Base-by-base conservation (phyloP, 2,329 filamentous ascomycete genomes). In the Aphanoascus verrucosus region DNA sequence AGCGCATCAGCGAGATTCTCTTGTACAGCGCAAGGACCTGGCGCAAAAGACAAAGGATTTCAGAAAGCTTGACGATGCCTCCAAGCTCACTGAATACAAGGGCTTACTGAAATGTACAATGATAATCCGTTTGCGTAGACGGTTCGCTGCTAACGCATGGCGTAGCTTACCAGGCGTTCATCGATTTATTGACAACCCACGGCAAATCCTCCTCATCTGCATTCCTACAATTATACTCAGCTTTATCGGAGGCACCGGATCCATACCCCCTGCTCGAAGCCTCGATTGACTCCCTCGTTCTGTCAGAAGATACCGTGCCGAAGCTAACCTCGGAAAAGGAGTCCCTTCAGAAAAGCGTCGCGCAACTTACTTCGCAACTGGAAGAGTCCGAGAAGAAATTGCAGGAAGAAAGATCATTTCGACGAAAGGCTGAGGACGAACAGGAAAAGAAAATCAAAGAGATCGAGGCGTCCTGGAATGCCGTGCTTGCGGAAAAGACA, bases 31-130 rank as follows among this genome's bases (percentile, higher is more conserved):
- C 51, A 98, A 98, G 67, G 94, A 98, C 57, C 76, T 98, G 17
- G 93, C 94, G n/a, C 90, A 96, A 66, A 97, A 96, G 77, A 98
- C 93, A 0, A 98, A 98, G 65, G 91, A 97, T 63, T 98, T 97
- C 62, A 79, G 90, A 57, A 97, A 96, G 69, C 78, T 94, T 9
- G 91, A 97, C 62, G 89, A 98, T 74, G 74, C 85, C 9, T 81
- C 80, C 54, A 98, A 97, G 69, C 73, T 98, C 52, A 76, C 77
- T 4, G 93, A 98, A 69, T 83, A 94, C 73, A 98, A 97, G 72
- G 82, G 82, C 38, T 73, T 98, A 49, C 72, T 98, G 55, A 96
- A 95, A 77, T 84, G 88, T 89, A 67, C 19, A 58, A 15, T 6
- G 28, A 7, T 3, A 32, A 3, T 12, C 15, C 38, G 12, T 8